Percentiles rank a stretch among this genome's conserved stretches.
phyloP scores from a whole-genome alignment of 192 early-diverging fungal genomes.

The Geranomyces variabilis region DNA sequence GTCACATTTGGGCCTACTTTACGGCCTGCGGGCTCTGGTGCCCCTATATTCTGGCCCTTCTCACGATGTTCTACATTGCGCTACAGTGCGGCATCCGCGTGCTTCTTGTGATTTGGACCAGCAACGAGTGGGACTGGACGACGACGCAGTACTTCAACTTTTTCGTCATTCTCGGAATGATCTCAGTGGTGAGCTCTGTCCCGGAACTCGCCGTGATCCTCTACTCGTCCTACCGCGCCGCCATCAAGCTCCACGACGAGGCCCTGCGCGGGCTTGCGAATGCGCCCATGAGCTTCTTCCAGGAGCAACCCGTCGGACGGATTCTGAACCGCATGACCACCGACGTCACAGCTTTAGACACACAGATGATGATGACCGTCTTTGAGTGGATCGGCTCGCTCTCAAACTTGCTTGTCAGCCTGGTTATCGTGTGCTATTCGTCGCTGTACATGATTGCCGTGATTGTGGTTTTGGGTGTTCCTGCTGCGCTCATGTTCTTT shows the following conservation, averaged over 20 bases:
- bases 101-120: constrained; percentile 35
- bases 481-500: neutral
- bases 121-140: constrained; percentile 57
- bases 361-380: constrained; percentile 57
- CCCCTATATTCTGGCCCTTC: neutral
- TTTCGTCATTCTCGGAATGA: constrained; percentile 41
- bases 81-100: neutral
- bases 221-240: constrained; percentile 35
- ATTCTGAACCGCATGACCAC: constrained; percentile 63
- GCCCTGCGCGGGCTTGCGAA: constrained; percentile 67
- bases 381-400: constrained; percentile 59
- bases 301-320: constrained; percentile 63
- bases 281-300: constrained; percentile 76
- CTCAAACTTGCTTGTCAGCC: constrained; percentile 54
- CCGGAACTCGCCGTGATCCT: too few relatives aligned
- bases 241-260: constrained; percentile 64
- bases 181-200: neutral
- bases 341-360: constrained; percentile 67
- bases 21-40: neutral
- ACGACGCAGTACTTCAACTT: constrained; percentile 56
- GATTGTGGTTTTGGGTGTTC: neutral
- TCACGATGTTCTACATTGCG: neutral
- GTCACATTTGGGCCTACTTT: neutral
- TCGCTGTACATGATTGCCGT: constrained; percentile 32
- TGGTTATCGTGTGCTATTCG: constrained; percentile 59